Evolutionary conservation across 345 rosid genomes (phyloP), one percentile per base, ranked within the genome.

Genomic region (Eucalyptus decipiens): DNA sequence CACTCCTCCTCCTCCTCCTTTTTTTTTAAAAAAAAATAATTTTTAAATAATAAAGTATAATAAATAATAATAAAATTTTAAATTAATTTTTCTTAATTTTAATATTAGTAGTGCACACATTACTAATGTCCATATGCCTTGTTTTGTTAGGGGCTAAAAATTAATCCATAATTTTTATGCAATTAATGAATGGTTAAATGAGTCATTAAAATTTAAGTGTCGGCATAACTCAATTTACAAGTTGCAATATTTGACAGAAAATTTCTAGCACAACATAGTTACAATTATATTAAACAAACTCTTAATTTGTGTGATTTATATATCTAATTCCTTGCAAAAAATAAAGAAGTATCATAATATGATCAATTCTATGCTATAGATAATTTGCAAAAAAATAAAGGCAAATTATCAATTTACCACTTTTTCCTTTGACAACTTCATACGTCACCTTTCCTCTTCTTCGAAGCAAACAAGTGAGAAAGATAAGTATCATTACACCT

Each of bases 11-110:
- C 50, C 54, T 51, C 8, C 54, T 49, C 2, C 0, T 6, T 7
- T 7, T 17, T 51, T 3, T 51, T 17, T 50, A 2, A n/a, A n/a
- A 2, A 17, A 50, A 2, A 50, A 50, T 50, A 50, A 50, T 0
- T 16, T 50, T 50, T 16, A 50, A 6, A 50, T 50, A 51, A 51
- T 51, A 51, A 51, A 51, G 21, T 51, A 17, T 0, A 51, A 51
- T 47, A 47, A 47, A 47, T 17, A 51, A 51, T 51, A 51, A 3
- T 7, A 18, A 51, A 1, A 0, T 7, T 7, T 19, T 0, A 19
- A 7, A 19, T 52, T 52, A 52, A 0, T 52, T 52, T 52, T 52
- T 52, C 24, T 52, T 1, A 52, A 3, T 52, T 52, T 19, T 52
- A 19, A 52, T 52, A 52, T 19, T 52, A 19, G 56, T 52, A 8